These are phyloP conservation scores for Globisporangium paddicum DNA, from an alignment of 352 stramenopile genomes.

Conservation along the genomic window DNA sequence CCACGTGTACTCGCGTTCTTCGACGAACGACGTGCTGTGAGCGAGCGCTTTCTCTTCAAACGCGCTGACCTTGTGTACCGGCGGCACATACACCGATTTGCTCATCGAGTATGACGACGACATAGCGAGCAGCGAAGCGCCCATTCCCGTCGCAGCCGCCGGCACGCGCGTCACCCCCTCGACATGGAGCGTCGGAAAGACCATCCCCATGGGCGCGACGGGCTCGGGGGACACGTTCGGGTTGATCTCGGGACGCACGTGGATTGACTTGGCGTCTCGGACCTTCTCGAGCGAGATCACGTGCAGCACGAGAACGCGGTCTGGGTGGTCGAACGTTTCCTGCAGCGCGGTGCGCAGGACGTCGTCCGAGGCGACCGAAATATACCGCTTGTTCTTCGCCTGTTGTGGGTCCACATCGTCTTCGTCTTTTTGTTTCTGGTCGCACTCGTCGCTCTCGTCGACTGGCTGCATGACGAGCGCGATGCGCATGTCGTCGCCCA, in stretches of 20 bases:
- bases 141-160: constrained; percentile 17
- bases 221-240: constrained; percentile 80
- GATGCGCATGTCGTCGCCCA: constrained; percentile 54
- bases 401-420: neutral
- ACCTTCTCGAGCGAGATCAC: constrained; percentile 66
- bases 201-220: constrained; percentile 51
- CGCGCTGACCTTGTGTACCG: constrained; percentile 31
- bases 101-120: constrained; percentile 35
- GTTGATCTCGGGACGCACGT: constrained; percentile 73
- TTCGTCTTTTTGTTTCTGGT: constrained; percentile 2
- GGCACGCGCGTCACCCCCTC: constrained; percentile 37
- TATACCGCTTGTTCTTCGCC: constrained; percentile 34
- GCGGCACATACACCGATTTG: constrained; percentile 57
- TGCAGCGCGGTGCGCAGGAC: constrained; percentile 54
- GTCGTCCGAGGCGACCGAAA: constrained; percentile 49
- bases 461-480: constrained; percentile 53
- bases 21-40: constrained; percentile 40
- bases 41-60: constrained; percentile 28
- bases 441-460: constrained; percentile 8
- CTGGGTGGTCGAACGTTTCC: constrained; percentile 58
- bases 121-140: constrained; percentile 23
- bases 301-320: constrained; percentile 66
- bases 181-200: constrained; percentile 67
- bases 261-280: constrained; percentile 42
- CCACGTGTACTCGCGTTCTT: constrained; percentile 49